These are phyloP conservation scores for Dendrocalamus sinicus DNA, from an alignment of 176 grass and related monocot species.

Conservation along the genomic window DNA sequence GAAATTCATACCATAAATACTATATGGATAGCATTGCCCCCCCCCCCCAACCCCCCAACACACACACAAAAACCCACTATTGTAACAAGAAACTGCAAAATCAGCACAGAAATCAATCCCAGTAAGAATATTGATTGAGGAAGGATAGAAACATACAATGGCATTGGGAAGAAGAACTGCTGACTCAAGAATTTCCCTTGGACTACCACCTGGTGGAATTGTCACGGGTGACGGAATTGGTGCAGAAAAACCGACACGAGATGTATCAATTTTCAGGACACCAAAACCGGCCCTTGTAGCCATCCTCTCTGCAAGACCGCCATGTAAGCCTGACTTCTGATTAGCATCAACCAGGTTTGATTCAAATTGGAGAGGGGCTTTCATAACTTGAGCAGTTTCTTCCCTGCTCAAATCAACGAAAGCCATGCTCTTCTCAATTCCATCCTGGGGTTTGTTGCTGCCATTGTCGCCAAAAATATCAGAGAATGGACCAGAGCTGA, in stretches of 20 bases:
- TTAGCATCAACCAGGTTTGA: slow-evolving; percentile 47
- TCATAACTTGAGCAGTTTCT: slow-evolving; percentile 46
- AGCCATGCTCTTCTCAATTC: slow-evolving; percentile 40
- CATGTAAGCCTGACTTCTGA: slow-evolving; percentile 44
- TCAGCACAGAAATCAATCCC: not conserved
- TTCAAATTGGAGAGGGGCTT: slow-evolving; percentile 42
- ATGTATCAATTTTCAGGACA: slow-evolving; percentile 68
- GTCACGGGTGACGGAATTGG: slow-evolving; percentile 63
- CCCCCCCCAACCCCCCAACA: too few relatives aligned
- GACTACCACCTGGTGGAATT: slow-evolving; percentile 86
- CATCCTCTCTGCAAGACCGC: slow-evolving; percentile 68
- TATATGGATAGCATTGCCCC: not conserved
- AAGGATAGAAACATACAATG: slow-evolving; percentile 53
- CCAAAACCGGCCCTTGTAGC: slow-evolving; percentile 63
- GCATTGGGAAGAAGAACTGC: slow-evolving; percentile 79
- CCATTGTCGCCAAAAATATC: slow-evolving; percentile 47
- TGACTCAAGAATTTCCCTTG: slow-evolving; percentile 79
- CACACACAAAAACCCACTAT: not conserved
- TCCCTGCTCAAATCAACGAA: slow-evolving; percentile 16
- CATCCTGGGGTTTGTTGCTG: slow-evolving; percentile 28
- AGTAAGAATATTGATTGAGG: slow-evolving; percentile 2
- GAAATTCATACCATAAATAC: slow-evolving; percentile 22
- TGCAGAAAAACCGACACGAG: slow-evolving; percentile 49
- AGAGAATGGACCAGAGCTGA: slow-evolving; percentile 45
- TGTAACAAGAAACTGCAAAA: not conserved